Evolutionary conservation across 768 basidiomycete genomes (phyloP).

Genomic region (Tulasnella sp.): DNA sequence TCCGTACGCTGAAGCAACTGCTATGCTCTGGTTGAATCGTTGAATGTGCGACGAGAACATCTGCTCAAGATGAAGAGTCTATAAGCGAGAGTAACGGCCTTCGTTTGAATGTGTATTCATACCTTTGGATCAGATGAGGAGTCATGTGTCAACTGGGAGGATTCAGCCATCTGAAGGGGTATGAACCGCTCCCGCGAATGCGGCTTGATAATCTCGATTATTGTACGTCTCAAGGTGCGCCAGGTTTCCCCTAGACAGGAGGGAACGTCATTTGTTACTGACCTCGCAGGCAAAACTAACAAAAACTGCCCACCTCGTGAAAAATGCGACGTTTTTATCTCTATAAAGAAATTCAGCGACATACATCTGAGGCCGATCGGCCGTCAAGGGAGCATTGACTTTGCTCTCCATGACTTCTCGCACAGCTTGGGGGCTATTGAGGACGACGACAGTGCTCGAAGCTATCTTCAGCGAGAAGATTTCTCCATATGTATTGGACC

Average conservation of each 20-base stretch:
- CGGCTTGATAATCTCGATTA: conserved; percentile 18
- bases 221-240: conserved; percentile 14
- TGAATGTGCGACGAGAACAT: not conserved
- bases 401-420: conserved; percentile 26
- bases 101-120: not conserved
- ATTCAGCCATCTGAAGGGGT: conserved; percentile 26
- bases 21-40: not conserved
- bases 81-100: not conserved
- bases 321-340: conserved; percentile 21
- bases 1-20: conserved; percentile 3
- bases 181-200: conserved; percentile 20
- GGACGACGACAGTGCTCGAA: conserved; percentile 22
- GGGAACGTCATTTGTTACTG: not conserved
- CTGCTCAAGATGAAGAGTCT: not conserved
- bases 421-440: conserved; percentile 22
- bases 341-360: conserved; percentile 22
- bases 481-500: conserved; percentile 24
- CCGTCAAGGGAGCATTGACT: conserved; percentile 5
- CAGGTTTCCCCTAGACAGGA: conserved; percentile 3
- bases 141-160: conserved; percentile 27
- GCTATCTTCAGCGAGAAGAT: conserved; percentile 24
- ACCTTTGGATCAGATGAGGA: conserved; percentile 24
- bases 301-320: conserved; percentile 22
- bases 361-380: conserved; percentile 15
- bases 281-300: conserved; percentile 16